Evolutionary conservation across 2,329 filamentous ascomycete species (phyloP).

Genomic region (Chaetomium strumarium): DNA sequence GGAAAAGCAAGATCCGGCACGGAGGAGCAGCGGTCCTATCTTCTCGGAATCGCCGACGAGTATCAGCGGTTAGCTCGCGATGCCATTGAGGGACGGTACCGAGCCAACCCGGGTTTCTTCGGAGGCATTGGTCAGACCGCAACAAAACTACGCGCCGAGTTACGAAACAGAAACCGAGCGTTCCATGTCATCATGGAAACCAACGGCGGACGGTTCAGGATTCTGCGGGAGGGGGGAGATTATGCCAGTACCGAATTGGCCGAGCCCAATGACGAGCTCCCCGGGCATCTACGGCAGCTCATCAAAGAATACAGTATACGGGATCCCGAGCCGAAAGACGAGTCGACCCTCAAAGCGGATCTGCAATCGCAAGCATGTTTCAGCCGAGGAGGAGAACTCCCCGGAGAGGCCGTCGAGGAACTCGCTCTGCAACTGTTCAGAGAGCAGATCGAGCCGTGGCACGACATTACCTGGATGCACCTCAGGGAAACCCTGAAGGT

Average conservation of each 20-base stretch:
- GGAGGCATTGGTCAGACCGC: conserved; percentile 16
- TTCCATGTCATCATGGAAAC: conserved; percentile 1
- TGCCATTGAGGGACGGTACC: conserved; percentile 37
- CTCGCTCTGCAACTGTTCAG: conserved; percentile 37
- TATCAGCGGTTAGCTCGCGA: conserved; percentile 35
- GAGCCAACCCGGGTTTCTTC: conserved; percentile 37
- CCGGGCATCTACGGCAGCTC: conserved; percentile 29
- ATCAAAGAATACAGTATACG: conserved; percentile 29
- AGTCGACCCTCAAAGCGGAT: conserved; percentile 21
- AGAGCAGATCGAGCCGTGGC: conserved; percentile 35
- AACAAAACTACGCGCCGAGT: conserved; percentile 1
- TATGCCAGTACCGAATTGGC: background rate
- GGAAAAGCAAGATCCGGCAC: conserved; percentile 18
- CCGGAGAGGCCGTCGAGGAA: conserved; percentile 33
- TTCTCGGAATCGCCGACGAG: conserved; percentile 32
- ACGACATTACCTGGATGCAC: conserved; percentile 33
- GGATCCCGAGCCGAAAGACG: conserved; percentile 23
- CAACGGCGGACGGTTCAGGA: conserved; percentile 4
- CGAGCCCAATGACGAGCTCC: conserved; percentile 5
- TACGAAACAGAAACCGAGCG: conserved; percentile 2
- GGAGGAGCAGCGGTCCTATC: conserved; percentile 28
- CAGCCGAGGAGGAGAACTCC: conserved; percentile 38
- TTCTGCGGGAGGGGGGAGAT: background rate
- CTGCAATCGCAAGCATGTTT: conserved; percentile 30
- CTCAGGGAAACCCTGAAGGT: conserved; percentile 28